Evolutionary conservation across 331 rosid genomes (phyloP).

Genomic region (Pyracantha coccinea): DNA sequence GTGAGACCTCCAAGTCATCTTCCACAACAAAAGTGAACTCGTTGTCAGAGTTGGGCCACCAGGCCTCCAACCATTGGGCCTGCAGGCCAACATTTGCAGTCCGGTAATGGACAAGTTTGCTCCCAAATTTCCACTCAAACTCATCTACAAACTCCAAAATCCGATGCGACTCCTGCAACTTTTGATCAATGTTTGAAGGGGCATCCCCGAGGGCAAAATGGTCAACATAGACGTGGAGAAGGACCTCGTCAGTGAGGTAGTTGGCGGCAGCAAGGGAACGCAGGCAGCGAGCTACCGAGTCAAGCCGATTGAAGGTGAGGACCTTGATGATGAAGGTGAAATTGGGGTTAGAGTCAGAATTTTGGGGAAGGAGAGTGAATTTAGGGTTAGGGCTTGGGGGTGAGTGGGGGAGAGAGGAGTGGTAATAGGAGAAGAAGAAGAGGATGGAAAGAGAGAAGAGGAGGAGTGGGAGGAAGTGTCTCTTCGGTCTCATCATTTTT

Average conservation of each 20-base stretch:
- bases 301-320: constrained; percentile 67
- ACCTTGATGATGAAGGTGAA: constrained; percentile 63
- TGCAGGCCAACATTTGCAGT: constrained; percentile 74
- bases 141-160: constrained; percentile 60
- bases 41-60: constrained; percentile 85
- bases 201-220: constrained; percentile 31
- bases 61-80: constrained; percentile 97
- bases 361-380: constrained; percentile 20
- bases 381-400: constrained; percentile 27
- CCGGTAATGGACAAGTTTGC: constrained; percentile 62
- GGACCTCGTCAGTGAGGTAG: constrained; percentile 68
- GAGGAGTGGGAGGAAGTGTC: constrained; percentile 58
- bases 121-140: constrained; percentile 69
- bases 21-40: constrained; percentile 81
- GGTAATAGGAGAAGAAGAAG: constrained; percentile 54
- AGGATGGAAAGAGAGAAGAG: constrained; percentile 52
- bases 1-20: constrained; percentile 87
- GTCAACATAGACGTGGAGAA: constrained; percentile 65
- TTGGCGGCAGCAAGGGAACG: constrained; percentile 73
- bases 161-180: constrained; percentile 40
- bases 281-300: constrained; percentile 70
- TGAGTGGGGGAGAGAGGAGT: constrained; percentile 37
- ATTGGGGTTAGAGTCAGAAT: constrained; percentile 12
- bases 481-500: constrained; percentile 50
- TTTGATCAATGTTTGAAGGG: constrained; percentile 17